Evolutionary conservation across 2,329 filamentous ascomycete genomes (phyloP).

Genomic region (Pyrenochaeta sp.): DNA sequence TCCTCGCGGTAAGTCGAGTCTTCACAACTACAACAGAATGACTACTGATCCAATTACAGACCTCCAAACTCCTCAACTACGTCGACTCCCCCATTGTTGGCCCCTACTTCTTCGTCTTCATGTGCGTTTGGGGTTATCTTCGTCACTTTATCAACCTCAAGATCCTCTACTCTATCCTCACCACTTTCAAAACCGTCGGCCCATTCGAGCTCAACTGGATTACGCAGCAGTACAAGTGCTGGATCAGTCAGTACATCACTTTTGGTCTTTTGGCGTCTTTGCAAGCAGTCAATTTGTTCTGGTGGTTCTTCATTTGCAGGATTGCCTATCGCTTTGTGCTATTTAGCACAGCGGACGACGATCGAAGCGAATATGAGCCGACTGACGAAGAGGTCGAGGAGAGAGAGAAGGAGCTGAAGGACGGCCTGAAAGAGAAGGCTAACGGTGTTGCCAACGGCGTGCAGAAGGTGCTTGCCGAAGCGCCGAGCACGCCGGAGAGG

Average conservation of each 20-base stretch:
- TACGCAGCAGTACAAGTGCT: constrained; percentile 79
- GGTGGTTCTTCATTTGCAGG: constrained; percentile 79
- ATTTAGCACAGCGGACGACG: constrained; percentile 70
- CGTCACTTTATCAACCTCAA: constrained; percentile 84
- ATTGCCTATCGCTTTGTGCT: constrained; percentile 76
- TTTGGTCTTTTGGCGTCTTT: constrained; percentile 70
- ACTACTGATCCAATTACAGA: constrained; percentile 58
- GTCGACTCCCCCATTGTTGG: constrained; percentile 79
- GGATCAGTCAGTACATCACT: constrained; percentile 73
- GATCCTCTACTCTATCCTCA: constrained; percentile 79
- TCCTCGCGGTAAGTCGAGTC: constrained; percentile 80
- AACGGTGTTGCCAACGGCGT: constrained; percentile 24
- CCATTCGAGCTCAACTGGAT: constrained; percentile 81
- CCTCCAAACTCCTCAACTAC: constrained; percentile 92
- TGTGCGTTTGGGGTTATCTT: constrained; percentile 85
- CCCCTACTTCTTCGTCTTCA: constrained; percentile 86
- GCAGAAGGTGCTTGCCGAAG: constrained; percentile 38
- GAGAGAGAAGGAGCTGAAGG: constrained; percentile 20
- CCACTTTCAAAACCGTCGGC: constrained; percentile 77
- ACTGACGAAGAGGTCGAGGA: constrained; percentile 56
- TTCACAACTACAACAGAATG: neutral
- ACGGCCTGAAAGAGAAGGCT: constrained; percentile 7
- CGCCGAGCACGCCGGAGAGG: constrained; percentile 24
- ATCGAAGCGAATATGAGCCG: constrained; percentile 72
- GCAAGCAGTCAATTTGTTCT: constrained; percentile 81